Conservation (phyloP, 225 moss, liverwort and hornwort genomes). For the Takakia lepidozioides region DNA sequence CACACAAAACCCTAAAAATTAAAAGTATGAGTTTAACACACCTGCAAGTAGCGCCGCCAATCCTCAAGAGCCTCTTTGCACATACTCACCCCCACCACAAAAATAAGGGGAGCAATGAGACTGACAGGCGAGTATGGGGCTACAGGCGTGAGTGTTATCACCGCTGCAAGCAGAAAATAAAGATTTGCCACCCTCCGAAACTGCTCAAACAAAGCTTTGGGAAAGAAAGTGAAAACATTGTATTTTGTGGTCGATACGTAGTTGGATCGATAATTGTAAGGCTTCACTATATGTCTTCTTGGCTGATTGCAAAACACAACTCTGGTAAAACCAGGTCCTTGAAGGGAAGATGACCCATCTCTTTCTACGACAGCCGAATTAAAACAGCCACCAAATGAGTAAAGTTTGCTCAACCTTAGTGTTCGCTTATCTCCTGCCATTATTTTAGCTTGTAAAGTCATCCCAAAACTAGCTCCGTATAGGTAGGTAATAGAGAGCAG, state of each 20-base stretch:
- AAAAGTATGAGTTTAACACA: no score
- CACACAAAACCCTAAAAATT: no score
- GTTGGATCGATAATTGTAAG: constrained; percentile 55
- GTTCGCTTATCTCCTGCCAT: constrained; percentile 7
- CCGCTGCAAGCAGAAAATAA: constrained; percentile 83
- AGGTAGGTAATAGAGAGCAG: no score
- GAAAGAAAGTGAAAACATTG: constrained; percentile 69
- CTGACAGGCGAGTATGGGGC: constrained; percentile 47
- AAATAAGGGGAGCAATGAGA: constrained; percentile 13
- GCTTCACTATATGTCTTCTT: constrained; percentile 24
- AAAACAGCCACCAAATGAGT: constrained; percentile 22
- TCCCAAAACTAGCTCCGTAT: no score
- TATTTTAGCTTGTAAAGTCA: no score
- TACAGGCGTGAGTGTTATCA: constrained; percentile 60
- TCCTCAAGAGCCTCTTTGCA: no score
- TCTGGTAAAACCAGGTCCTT: constrained; percentile 45
- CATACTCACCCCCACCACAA: no score
- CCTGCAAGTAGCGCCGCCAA: no score
- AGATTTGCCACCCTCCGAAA: constrained; percentile 95
- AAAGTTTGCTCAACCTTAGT: constrained; percentile 52
- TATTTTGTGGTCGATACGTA: constrained; percentile 97
- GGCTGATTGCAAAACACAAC: constrained; percentile 43
- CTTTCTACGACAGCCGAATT: constrained; percentile 10
- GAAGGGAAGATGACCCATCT: constrained; percentile 10
- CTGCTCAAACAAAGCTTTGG: constrained; percentile 96